Percentiles rank a stretch among this genome's conserved stretches.
Conservation (phyloP, 169 alveolate species). For the Plasmodium vivax region DNA sequence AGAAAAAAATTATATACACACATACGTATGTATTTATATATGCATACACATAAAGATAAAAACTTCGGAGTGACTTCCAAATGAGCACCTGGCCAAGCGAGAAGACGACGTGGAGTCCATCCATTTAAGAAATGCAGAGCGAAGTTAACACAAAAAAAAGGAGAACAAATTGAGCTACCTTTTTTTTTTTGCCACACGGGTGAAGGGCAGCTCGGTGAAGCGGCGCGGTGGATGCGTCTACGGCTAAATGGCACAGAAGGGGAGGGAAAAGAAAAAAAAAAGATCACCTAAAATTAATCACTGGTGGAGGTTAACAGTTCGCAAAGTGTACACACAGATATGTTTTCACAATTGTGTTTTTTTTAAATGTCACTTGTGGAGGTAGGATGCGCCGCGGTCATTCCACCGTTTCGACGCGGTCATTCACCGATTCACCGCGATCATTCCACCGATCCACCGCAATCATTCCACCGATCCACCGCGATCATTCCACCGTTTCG, state of each 20-base stretch:
- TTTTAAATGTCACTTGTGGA: background rate
- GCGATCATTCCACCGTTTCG: no score
- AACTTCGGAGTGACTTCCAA: background rate
- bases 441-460: no score
- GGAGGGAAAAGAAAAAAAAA: background rate
- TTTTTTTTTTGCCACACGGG: background rate
- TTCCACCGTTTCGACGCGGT: background rate
- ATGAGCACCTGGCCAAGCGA: background rate
- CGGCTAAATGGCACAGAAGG: background rate
- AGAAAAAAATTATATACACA: background rate
- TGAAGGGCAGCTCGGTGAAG: background rate
- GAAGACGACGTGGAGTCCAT: background rate
- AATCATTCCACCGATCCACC: no score
- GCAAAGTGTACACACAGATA: background rate
- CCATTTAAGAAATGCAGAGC: background rate
- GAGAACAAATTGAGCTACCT: background rate
- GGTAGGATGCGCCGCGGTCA: background rate
- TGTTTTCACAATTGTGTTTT: background rate
- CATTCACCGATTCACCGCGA: no score
- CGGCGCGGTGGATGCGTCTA: background rate
- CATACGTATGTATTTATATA: no score
- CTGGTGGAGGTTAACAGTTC: background rate
- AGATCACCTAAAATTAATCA: background rate
- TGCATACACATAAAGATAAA: background rate
- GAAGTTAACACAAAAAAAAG: background rate